Conservation (phyloP, 2,329 filamentous ascomycete genomes). For the Aaosphaeria arxii region DNA sequence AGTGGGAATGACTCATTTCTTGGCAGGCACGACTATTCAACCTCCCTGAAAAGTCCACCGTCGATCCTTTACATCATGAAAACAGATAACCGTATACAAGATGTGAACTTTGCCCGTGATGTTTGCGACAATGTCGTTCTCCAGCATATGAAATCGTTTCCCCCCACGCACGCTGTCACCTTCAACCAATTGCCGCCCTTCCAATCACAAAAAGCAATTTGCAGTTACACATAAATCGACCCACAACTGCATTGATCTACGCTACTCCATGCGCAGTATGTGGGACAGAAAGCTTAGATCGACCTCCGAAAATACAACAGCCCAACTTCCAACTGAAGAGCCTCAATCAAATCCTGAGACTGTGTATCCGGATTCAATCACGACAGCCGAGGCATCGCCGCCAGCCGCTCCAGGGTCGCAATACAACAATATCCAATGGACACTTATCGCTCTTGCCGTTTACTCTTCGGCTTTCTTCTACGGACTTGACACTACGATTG, state of each 20-base stretch:
- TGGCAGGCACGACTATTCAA: background rate
- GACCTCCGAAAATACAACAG: background rate
- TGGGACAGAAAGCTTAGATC: background rate
- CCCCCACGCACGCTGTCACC: background rate
- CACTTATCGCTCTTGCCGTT: conserved; percentile 5
- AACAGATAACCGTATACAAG: background rate
- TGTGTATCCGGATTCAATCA: background rate
- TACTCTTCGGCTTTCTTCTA: conserved; percentile 19
- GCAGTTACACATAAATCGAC: background rate
- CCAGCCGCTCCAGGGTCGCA: background rate
- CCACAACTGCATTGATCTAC: background rate
- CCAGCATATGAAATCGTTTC: background rate
- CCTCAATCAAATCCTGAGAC: background rate
- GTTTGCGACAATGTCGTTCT: background rate
- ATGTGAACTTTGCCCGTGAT: background rate
- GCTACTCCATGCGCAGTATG: background rate
- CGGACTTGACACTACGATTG: conserved; percentile 27
- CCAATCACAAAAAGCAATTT: background rate
- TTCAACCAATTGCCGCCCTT: background rate
- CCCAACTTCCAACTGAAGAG: background rate
- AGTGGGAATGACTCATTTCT: background rate
- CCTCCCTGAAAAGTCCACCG: background rate
- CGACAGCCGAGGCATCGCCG: background rate
- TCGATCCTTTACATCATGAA: background rate
- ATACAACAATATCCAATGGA: conserved; percentile 4